Evolutionary conservation across 139 green algal species (phyloP).

Genomic region (Coelastrella sp.): DNA sequence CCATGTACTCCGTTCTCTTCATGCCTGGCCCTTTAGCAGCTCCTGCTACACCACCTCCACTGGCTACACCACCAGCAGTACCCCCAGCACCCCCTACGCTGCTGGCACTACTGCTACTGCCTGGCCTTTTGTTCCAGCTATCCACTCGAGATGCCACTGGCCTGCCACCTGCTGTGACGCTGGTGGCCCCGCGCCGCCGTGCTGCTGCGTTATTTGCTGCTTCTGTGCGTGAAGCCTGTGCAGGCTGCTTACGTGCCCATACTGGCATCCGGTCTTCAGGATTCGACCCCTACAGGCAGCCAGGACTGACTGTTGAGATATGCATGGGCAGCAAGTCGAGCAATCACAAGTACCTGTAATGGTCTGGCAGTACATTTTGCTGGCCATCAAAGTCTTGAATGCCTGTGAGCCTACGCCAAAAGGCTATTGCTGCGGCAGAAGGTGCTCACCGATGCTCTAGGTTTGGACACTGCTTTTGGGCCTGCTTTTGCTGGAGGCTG

Average conservation of each 20-base stretch:
- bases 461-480: background rate
- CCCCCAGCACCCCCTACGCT: background rate
- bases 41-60: slow-evolving; percentile 7
- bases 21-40: slow-evolving; percentile 18
- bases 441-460: background rate
- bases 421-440: background rate
- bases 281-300: slow-evolving; percentile 11
- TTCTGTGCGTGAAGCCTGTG: background rate
- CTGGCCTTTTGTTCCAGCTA: slow-evolving; percentile 22
- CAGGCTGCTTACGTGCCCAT: slow-evolving; percentile 30
- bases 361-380: too few species aligned
- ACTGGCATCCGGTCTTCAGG: slow-evolving; percentile 46
- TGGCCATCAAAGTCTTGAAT: too few species aligned
- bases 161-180: slow-evolving; percentile 29
- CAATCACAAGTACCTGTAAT: too few species aligned
- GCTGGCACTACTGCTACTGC: slow-evolving; percentile 1
- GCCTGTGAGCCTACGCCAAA: background rate
- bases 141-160: slow-evolving; percentile 7
- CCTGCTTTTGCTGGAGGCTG: slow-evolving; percentile 31
- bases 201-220: background rate
- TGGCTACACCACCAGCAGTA: slow-evolving; percentile 38
- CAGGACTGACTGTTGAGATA: too few species aligned
- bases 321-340: background rate
- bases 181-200: slow-evolving; percentile 26
- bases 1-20: slow-evolving; percentile 66